Evolutionary conservation across 805 yeast genomes (phyloP), one percentile per base, ranked within the genome.

Genomic region (Saccharomycopsis fodiens): DNA sequence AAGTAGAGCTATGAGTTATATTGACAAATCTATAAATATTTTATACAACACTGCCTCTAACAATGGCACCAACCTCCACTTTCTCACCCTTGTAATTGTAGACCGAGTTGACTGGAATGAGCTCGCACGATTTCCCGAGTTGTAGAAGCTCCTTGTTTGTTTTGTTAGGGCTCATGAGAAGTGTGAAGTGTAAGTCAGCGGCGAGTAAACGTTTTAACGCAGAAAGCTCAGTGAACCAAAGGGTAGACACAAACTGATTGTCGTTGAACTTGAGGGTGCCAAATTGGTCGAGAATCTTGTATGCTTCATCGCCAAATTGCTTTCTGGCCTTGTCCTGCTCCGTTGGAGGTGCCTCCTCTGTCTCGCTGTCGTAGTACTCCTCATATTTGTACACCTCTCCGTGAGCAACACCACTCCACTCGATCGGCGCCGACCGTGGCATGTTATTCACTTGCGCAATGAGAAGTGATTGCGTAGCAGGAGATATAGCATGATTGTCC

Each of bases 321-420:
- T 20, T n/a, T 3, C 10, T 22, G 4, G 52, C 27, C 47, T 39
- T 20, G 25, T 50, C 43, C 22, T 50, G 47, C 7, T 42, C n/a
- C 4, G 53, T 59, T 13, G 54, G 54, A 21, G 56, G 60, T 17
- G 59, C 60, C 2, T 58, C 66, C 17, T 59, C 64, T 10, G 62
- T 69, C 2, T 52, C 54, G 2, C 55, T 17, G 13, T 41, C 44
- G 17, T 13, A n/a, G n/a, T 65, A 65, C 35, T 69, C 69, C 3
- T 66, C 73, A 42, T 69, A 66, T 54, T 67, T 54, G 2, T 56
- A 39, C 2, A 55, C 52, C 22, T 65, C 64, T 46, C 72, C 70
- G 50, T 69, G 76, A 3, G 77, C 61, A 3, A 74, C 50, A 1
- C 91, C 94, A 31, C 81, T 76, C 91, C 94, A 84, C 63, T 86